Conservation (phyloP, 306 rosid genomes). For the Canavalia ensiformis region DNA sequence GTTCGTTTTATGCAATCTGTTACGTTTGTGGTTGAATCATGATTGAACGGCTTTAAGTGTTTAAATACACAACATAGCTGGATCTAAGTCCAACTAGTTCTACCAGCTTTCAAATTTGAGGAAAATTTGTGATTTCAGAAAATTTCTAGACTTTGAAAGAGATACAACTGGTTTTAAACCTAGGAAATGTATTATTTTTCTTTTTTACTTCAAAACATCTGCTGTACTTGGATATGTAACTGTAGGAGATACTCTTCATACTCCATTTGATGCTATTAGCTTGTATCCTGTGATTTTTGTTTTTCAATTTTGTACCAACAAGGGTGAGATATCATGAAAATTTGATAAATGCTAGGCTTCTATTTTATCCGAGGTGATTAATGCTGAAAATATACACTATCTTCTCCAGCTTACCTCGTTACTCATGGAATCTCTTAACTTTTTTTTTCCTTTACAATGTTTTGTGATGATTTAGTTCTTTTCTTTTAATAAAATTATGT, state of each 20-base stretch:
- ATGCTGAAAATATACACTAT: background rate
- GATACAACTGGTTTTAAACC: background rate
- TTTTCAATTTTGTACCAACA: background rate
- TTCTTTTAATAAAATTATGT: background rate
- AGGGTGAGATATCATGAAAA: background rate
- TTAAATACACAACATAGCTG: background rate
- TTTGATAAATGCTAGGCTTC: background rate
- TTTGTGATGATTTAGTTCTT: background rate
- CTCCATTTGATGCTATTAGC: background rate
- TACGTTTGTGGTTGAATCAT: background rate
- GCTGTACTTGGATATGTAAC: background rate
- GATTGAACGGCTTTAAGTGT: background rate
- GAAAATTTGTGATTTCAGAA: background rate
- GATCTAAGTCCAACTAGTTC: slow-evolving; percentile 2
- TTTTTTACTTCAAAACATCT: background rate
- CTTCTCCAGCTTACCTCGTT: background rate
- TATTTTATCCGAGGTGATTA: background rate
- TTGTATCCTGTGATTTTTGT: background rate
- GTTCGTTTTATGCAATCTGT: background rate
- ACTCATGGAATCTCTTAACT: background rate
- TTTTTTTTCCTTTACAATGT: background rate
- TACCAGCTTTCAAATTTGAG: background rate
- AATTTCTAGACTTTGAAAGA: background rate
- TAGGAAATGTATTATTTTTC: background rate
- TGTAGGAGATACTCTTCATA: background rate